These are phyloP conservation scores for Nasturtium officinale DNA, from an alignment of 345 rosid genomes.

Conservation along the genomic window DNA sequence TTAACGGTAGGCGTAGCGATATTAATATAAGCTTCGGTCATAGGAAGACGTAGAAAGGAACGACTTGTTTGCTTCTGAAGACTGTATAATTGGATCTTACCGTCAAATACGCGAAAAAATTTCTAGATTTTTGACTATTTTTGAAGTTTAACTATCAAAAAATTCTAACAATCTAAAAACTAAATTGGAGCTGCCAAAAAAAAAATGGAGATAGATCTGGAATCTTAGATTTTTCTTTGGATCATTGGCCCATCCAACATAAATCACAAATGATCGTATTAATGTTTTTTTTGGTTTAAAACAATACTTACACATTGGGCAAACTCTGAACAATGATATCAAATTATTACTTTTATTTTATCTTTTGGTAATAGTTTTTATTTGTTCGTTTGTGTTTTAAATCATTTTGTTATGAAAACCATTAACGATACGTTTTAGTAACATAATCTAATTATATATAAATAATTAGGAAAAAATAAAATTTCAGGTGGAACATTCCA, in stretches of 20 bases:
- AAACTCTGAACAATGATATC: too few species aligned
- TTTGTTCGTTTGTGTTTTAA: not conserved
- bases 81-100: not conserved
- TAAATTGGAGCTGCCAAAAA: too few species aligned
- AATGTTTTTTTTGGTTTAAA: too few species aligned
- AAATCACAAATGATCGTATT: not conserved
- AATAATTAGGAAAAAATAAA: not conserved
- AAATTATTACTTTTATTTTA: not conserved
- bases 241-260: not conserved
- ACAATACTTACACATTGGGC: too few species aligned
- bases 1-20: not conserved
- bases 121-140: not conserved
- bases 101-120: not conserved
- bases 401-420: not conserved
- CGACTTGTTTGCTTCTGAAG: not conserved
- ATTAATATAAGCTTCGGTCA: conserved; percentile 2
- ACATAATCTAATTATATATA: not conserved
- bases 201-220: too few species aligned
- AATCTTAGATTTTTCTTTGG: too few species aligned
- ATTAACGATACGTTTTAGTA: not conserved
- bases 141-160: not conserved
- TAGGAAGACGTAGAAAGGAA: not conserved
- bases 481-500: not conserved
- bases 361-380: not conserved
- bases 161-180: not conserved